A percentile compares a stretch with the other conserved stretches of the same genome.
Evolutionary conservation across 305 asterid species (phyloP).

Genomic region (Fraxinus baroniana): DNA sequence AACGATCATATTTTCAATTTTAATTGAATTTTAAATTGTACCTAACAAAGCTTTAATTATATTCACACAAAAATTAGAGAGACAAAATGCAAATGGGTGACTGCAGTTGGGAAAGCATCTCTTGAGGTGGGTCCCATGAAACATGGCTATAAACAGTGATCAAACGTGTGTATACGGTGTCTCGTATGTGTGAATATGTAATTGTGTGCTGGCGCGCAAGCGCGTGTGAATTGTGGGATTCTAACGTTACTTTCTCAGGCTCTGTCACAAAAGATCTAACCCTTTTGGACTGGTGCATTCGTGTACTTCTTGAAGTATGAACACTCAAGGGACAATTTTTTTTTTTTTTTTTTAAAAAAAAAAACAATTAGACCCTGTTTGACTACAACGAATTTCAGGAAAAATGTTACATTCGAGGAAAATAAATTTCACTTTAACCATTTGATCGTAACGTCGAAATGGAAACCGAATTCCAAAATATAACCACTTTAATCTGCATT

Average conservation of each 20-base stretch:
- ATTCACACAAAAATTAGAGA: not conserved
- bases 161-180: not conserved
- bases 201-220: not conserved
- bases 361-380: too few relatives aligned
- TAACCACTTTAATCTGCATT: too few relatives aligned
- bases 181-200: constrained; percentile 22
- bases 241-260: constrained; percentile 8
- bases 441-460: too few relatives aligned
- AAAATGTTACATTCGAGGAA: too few relatives aligned
- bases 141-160: not conserved
- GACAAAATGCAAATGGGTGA: not conserved
- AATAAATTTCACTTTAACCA: too few relatives aligned
- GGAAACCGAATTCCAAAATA: too few relatives aligned
- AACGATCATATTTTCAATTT: too few relatives aligned
- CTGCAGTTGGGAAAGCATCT: not conserved
- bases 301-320: not conserved
- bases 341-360: too few relatives aligned
- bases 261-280: constrained; percentile 22
- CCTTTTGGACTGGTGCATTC: not conserved
- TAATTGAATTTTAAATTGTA: too few relatives aligned
- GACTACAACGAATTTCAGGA: too few relatives aligned
- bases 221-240: not conserved
- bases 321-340: not conserved
- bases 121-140: not conserved
- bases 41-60: too few relatives aligned